Conservation (phyloP, 83 land plant species). For the Thuja plicata region DNA sequence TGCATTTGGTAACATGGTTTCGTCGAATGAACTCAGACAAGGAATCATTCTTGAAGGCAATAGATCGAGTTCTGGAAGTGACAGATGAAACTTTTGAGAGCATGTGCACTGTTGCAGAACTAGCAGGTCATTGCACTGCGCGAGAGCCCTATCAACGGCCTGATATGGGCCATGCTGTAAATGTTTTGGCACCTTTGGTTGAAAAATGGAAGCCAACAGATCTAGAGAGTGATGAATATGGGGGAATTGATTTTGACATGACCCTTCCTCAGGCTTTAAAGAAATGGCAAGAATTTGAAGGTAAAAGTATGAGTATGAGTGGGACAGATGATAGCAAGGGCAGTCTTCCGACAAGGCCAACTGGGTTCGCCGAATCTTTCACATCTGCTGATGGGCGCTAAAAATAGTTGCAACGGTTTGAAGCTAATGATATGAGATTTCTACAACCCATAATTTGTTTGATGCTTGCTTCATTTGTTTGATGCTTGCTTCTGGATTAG, state of each 20-base stretch:
- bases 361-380: constrained; percentile 83
- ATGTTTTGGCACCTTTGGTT: constrained; percentile 60
- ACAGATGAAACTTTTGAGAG: constrained; percentile 45
- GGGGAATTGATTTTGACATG: constrained; percentile 61
- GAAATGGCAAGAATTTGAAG: constrained; percentile 72
- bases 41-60: constrained; percentile 41
- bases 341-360: constrained; percentile 76
- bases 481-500: no score
- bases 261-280: constrained; percentile 73
- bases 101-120: constrained; percentile 61
- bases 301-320: constrained; percentile 7
- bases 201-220: constrained; percentile 74
- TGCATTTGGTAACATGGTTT: constrained; percentile 71
- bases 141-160: constrained; percentile 75
- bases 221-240: constrained; percentile 51
- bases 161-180: constrained; percentile 85
- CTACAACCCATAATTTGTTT: no score
- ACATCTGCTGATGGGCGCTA: constrained; percentile 77
- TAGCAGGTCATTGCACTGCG: constrained; percentile 78
- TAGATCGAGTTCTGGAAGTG: constrained; percentile 56
- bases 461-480: no score
- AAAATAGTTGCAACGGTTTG: neutral
- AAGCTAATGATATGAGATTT: neutral
- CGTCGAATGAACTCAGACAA: constrained; percentile 47
- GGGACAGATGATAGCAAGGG: constrained; percentile 61